Percentiles rank a stretch among this genome's conserved stretches.
These are phyloP conservation scores for Cryphonectria radicalis DNA, from an alignment of 2,329 filamentous ascomycete genomes.

Conservation along the genomic window DNA sequence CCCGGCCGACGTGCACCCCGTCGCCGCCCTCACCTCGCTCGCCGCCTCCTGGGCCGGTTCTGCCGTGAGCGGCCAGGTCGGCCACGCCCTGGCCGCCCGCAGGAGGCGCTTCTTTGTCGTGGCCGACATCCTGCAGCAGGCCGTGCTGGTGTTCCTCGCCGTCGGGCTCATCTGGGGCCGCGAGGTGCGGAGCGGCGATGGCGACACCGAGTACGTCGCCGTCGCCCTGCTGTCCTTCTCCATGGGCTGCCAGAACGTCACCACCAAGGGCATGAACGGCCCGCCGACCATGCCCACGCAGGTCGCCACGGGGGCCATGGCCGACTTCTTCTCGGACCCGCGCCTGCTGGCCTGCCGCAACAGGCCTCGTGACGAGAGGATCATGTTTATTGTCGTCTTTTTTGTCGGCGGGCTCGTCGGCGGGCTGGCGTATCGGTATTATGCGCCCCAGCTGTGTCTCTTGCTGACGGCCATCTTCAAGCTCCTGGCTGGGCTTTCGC, in stretches of 20 bases:
- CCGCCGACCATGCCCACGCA: conserved; percentile 21
- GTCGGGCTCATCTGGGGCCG: conserved; percentile 16
- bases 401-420: conserved; percentile 9
- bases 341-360: conserved; percentile 8
- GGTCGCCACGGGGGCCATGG: conserved; percentile 20
- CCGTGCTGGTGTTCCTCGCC: conserved; percentile 9
- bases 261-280: conserved; percentile 22
- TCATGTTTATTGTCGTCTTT: conserved; percentile 15
- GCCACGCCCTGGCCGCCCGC: conserved; percentile 11
- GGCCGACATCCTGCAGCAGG: conserved; percentile 19
- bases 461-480: conserved; percentile 18
- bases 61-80: conserved; percentile 14
- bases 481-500: conserved; percentile 9
- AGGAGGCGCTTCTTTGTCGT: conserved; percentile 9
- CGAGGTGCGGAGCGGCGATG: conserved; percentile 2
- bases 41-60: conserved; percentile 16
- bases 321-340: conserved; percentile 19
- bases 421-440: conserved; percentile 16
- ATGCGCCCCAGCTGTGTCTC: conserved; percentile 13
- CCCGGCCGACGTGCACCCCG: conserved; percentile 14
- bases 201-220: conserved; percentile 11
- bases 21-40: conserved; percentile 18
- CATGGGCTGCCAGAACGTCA: conserved; percentile 22
- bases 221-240: conserved; percentile 20
- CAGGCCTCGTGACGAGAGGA: conserved; percentile 11